Evolutionary conservation across 768 basidiomycete species (phyloP).

Genomic region (Kwoniella botswanensis): DNA sequence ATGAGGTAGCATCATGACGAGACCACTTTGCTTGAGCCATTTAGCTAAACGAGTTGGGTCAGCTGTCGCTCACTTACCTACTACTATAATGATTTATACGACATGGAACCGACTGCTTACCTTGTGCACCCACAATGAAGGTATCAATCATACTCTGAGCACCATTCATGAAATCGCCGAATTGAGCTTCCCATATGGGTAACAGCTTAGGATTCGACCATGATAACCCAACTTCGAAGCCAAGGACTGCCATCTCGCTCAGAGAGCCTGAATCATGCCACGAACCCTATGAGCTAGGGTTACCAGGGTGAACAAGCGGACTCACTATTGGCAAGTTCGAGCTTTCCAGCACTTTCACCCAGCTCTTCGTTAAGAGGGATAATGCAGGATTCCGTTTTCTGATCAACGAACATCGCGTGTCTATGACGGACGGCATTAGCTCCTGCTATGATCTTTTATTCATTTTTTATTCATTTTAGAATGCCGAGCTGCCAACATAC

Average conservation of each 20-base stretch:
- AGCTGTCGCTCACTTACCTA: neutral
- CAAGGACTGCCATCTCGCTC: constrained; percentile 84
- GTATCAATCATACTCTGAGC: constrained; percentile 89
- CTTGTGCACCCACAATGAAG: constrained; percentile 80
- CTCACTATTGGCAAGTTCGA: constrained; percentile 87
- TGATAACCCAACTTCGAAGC: constrained; percentile 90
- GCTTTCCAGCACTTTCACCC: constrained; percentile 62
- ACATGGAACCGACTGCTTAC: constrained; percentile 61
- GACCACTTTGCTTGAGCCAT: constrained; percentile 89
- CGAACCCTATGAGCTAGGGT: neutral
- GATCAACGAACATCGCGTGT: constrained; percentile 91
- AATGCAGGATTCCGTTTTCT: constrained; percentile 75
- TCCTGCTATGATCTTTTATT: constrained; percentile 7
- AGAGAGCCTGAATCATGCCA: constrained; percentile 67
- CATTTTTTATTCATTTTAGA: neutral
- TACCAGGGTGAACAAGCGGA: constrained; percentile 6
- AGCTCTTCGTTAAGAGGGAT: constrained; percentile 73
- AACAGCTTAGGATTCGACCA: constrained; percentile 83
- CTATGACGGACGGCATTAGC: constrained; percentile 48
- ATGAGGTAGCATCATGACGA: constrained; percentile 84
- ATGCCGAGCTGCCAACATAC: constrained; percentile 48
- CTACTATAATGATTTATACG: too few relatives aligned
- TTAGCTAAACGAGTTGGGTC: constrained; percentile 66
- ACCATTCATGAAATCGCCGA: constrained; percentile 93
- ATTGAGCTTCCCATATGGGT: constrained; percentile 94